Base-by-base conservation (phyloP, 2,329 filamentous ascomycete species). In the Incumbomyces delicatus region DNA sequence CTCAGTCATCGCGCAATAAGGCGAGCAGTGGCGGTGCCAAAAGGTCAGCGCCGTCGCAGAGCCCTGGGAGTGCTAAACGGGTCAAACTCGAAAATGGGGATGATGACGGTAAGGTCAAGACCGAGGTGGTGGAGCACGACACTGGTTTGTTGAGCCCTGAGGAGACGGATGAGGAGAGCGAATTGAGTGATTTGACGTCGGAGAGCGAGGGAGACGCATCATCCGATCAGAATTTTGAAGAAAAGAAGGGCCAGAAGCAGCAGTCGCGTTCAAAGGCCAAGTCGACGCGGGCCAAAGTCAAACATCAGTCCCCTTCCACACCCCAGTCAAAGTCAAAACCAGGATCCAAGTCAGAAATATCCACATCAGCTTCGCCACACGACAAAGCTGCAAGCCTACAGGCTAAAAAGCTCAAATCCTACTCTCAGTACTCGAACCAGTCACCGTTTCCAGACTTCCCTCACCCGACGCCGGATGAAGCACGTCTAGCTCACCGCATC, bases 361-460 rank as follows among this genome's bases (percentile, higher is more conserved):
- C 20, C 16, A 16, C 42, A 45, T 18, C 16, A 35, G 29, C 20
- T 3, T 38, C 42, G 4, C 20, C 44, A n/a, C 14, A 36, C 14
- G 35, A 20, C 29, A 45, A 45, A 22, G 46, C 41, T 7, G 41
- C 36, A 13, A 44, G 39, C 8, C 50, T 55, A 13, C 50, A 52
- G 39, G 46, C 48, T 30, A 50, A 49, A 30, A 55, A 59, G 51
- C 48, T 54, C 17, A 59, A 62, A 37, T 70, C 71, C 50, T 63
- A 61, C 42, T 62, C 58, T 36, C 62, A 63, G 39, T 71, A 71
- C 47, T 66, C 69, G 11, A 61, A 74, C 20, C 63, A 44, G 75
- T 78, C 56, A 1, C 87, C 86, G 0, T 94, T 83, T 53, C 83
- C 85, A 0, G 70, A 81, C 47, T 83, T 78, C 61, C 56, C 63